Base-by-base conservation (phyloP, 768 basidiomycete species). In the Agaricus blazei region DNA sequence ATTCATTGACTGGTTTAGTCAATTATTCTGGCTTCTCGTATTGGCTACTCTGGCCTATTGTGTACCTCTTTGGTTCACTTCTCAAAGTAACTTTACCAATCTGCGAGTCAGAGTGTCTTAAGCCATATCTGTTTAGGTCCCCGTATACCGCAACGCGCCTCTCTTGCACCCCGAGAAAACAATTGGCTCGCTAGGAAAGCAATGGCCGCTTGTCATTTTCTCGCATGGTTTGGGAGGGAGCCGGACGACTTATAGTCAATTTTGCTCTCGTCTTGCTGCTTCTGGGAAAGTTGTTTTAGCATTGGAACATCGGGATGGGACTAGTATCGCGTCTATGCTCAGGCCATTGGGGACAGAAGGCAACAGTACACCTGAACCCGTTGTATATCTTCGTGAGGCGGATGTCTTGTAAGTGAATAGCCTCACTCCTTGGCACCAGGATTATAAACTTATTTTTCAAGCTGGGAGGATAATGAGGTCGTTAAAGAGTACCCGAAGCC, bases 221-320 rank as follows among this genome's bases (percentile, higher is more conserved):
- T 90, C 87, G 9, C 92, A 93, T 71, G 92, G 92, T 19, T 79
- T 93, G 23, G 86, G 82, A 19, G 91, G 90, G 3, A 83, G 79
- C 42, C 72, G 84, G 23, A 88, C 83, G 0, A 79, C 83, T 1
- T 92, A 93, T 62, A 86, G 87, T 57, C 87, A 90, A 66, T 67
- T 88, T 56, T 93, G 90, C 64, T 74, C 79, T 2, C 77, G 80
- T 24, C 66, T 94, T 23, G 93, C 93, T 3, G 81, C 88, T 3
- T 76, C 85, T 37, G 93, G 93, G 2, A 85, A 80, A 57, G 83
- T 94, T 4, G 91, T 96, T 2, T 75, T 92, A 43, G 86, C 90
- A 4, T 64, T 94, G 24, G 90, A 94, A 64, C 93, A 94, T 65
- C 78, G 86, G 9, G 93, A 95, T 65, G 92, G 91, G 0, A 86